Evolutionary conservation across 2,329 filamentous ascomycete species (phyloP), one percentile per base, ranked within the genome.

Genomic region (Pseudogymnoascus sp.): DNA sequence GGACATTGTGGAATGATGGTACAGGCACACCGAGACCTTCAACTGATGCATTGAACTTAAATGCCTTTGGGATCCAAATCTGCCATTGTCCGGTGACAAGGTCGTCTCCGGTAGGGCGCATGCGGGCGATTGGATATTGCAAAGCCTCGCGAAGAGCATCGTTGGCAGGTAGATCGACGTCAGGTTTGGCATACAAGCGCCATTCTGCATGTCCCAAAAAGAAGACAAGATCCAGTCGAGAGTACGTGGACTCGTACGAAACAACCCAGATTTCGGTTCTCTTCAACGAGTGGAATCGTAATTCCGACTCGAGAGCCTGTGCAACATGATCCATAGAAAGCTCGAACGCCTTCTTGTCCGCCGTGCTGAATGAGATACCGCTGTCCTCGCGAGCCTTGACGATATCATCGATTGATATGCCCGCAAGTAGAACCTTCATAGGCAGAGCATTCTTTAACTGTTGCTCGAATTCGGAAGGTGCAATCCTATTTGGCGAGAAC

Each of bases 181-280:
- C 70, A n/a, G 79, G 72, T 37, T 77, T 78, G 11, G 78, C 77
- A 66, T 76, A 83, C 4, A 85, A 65, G 0, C 75, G 71, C 81
- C 84, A 85, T 62, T 76, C 70, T 7, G 77, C 69, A 19, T 67
- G 64, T 2, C 63, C 56, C 5, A 70, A 67, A 13, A 73, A 71
- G 13, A 77, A 69, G 4, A 69, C 50, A 71, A 82, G 70, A 23
- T 78, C 74, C n/a, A 82, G 65, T 4, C 68, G 71, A 2, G 76
- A 77, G 9, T 67, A 26, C 1, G 70, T 35, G 3, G 77, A 77
- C 7, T 74, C 73, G 64, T 80, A 83, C 3, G 66, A 65, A 3
- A 77, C 70, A 19, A 72, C 76, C 80, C 80, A 82, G 9, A 64
- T 65, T 9, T 74, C 67, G 6, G 76, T 68, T 21, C 76, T 73